Conservation (phyloP, 306 rosid species). For the Prosopis cineraria region DNA sequence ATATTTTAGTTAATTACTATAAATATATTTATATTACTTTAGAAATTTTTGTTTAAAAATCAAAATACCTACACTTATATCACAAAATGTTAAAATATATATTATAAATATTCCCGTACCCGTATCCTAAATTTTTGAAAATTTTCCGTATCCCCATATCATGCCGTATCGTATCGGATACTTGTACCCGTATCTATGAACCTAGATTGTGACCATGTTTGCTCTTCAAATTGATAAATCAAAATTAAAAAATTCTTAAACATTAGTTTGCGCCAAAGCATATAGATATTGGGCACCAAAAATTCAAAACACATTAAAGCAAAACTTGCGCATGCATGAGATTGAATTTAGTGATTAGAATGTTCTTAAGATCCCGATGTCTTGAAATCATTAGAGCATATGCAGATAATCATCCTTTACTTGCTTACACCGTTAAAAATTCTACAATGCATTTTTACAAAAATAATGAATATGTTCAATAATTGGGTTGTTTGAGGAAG, state of each 20-base stretch:
- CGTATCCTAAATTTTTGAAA: too few relatives aligned
- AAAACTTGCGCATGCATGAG: background rate
- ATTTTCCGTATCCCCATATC: too few relatives aligned
- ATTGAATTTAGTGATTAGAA: background rate
- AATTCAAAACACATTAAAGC: background rate
- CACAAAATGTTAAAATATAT: too few relatives aligned
- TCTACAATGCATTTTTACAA: background rate
- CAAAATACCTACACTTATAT: too few relatives aligned
- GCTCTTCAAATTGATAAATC: slow-evolving; percentile 7
- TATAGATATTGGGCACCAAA: slow-evolving; percentile 11
- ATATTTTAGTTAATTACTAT: too few relatives aligned
- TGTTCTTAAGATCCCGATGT: background rate
- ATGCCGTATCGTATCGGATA: too few relatives aligned
- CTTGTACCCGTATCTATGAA: too few relatives aligned
- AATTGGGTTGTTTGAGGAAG: slow-evolving; percentile 1
- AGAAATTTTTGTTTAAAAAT: too few relatives aligned
- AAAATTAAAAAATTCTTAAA: slow-evolving; percentile 5
- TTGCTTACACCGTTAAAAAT: background rate
- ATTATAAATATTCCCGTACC: too few relatives aligned
- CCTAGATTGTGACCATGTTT: slow-evolving; percentile 9
- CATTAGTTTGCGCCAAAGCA: background rate
- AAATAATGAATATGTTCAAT: background rate
- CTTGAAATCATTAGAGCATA: slow-evolving; percentile 22
- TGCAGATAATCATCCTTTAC: background rate
- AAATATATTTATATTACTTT: too few relatives aligned